Conservation (phyloP, 768 basidiomycete species). For the Hypholoma fasciculare region DNA sequence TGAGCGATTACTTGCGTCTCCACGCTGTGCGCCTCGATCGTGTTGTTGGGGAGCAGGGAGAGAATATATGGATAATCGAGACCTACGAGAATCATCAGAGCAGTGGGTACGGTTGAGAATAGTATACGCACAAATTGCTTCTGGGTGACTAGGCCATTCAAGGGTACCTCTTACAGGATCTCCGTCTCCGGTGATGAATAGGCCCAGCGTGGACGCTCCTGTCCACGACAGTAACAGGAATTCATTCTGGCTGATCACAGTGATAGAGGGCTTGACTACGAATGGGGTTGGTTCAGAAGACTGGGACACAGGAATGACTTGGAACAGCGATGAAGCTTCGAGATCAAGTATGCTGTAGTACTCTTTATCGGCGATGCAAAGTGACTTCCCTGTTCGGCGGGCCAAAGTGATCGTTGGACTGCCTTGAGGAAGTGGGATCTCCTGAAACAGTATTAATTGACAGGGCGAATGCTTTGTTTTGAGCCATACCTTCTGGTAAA, state of each 20-base stretch:
- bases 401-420: conserved; percentile 44
- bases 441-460: conserved; percentile 38
- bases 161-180: conserved; percentile 91
- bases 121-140: conserved; percentile 64
- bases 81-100: conserved; percentile 39
- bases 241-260: conserved; percentile 73
- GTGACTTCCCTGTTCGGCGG: conserved; percentile 55
- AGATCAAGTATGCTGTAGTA: conserved; percentile 82
- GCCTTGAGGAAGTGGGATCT: conserved; percentile 67
- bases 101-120: neutral
- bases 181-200: conserved; percentile 83
- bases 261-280: conserved; percentile 67
- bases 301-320: conserved; percentile 81
- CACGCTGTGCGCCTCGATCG: conserved; percentile 80
- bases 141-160: conserved; percentile 81
- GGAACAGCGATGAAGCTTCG: conserved; percentile 64
- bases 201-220: conserved; percentile 75
- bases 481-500: conserved; percentile 54
- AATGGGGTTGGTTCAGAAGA: conserved; percentile 39
- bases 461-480: neutral
- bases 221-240: conserved; percentile 88
- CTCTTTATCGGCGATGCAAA: conserved; percentile 76
- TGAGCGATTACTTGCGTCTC: conserved; percentile 74
- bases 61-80: conserved; percentile 83
- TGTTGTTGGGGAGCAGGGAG: conserved; percentile 75